Percentiles rank a stretch among this genome's conserved stretches.
Conservation (phyloP, 257 asterid species). For the Penstemon barbatus region DNA sequence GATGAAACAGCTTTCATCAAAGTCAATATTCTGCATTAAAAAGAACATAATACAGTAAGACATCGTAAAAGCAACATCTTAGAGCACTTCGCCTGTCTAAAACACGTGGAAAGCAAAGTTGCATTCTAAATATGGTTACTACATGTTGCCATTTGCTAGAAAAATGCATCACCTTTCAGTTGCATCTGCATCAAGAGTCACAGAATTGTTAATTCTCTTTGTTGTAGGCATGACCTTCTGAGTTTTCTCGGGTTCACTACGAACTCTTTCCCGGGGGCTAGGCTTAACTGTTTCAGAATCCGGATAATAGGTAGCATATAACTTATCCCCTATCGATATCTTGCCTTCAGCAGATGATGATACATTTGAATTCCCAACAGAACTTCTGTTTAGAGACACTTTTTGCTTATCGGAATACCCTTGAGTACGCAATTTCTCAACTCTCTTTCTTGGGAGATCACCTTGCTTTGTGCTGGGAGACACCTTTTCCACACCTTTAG, state of each 20-base stretch:
- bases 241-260: slow-evolving; percentile 31
- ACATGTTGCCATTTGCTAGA: background rate
- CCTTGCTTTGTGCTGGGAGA: slow-evolving; percentile 33
- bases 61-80: background rate
- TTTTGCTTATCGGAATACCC: slow-evolving; percentile 41
- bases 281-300: slow-evolving; percentile 40
- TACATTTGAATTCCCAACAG: slow-evolving; percentile 33
- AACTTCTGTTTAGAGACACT: slow-evolving; percentile 34
- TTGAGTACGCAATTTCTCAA: slow-evolving; percentile 30
- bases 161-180: slow-evolving; percentile 54
- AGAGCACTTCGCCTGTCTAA: slow-evolving; percentile 4
- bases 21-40: slow-evolving; percentile 52
- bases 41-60: slow-evolving; percentile 13
- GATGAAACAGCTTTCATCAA: slow-evolving; percentile 60
- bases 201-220: slow-evolving; percentile 34
- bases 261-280: slow-evolving; percentile 22
- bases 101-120: slow-evolving; percentile 4
- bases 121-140: background rate
- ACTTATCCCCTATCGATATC: slow-evolving; percentile 44
- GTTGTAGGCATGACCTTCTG: slow-evolving; percentile 37
- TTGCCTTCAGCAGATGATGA: slow-evolving; percentile 31
- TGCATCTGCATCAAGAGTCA: slow-evolving; percentile 54
- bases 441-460: slow-evolving; percentile 43
- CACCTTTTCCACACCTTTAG: slow-evolving; percentile 40
- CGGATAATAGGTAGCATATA: slow-evolving; percentile 32